Base-by-base conservation (phyloP, 805 yeast species). In the Lipomyces kockii region DNA sequence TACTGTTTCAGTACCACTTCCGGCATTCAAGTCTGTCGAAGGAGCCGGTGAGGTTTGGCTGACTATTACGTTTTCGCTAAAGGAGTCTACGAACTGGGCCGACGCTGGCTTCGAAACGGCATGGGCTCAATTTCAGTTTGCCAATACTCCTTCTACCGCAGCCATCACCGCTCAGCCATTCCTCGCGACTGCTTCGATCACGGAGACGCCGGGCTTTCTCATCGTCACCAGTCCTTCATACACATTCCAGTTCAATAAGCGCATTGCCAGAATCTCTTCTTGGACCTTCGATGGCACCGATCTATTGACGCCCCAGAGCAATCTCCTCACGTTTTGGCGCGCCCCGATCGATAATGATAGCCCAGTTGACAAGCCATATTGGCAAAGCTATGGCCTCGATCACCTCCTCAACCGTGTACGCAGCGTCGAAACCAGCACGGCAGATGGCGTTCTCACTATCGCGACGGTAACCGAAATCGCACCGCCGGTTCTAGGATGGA, bases 261-360 rank as follows among this genome's bases (percentile, higher is more conserved):
- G 25, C 25, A 29, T 8, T 22, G 60, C 54, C 20, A 39, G 39
- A 22, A 58, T 67, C 53, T 14, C 60, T 2, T 27, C 17, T 12
- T 67, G 71, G 71, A 49, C 56, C 12, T 64, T 63, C 22, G 32
- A 57, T 34, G 65, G 61, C n/a, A 35, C 14, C 14, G 49, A 46
- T 29, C 29, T 67, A 14, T 61, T 68, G n/a, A 61, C 64, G 14
- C 39, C 51, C 9, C 61, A 54, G 39, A 59, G 57, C 57, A 65
- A 65, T 27, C 22, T 25, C 14, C 63, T 68, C 34, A 63, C 67
- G 27, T 78, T 78, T 64, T 78, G 78, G 78, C 70, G 81, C 64
- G 72, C 77, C 2, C 78, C 79, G 9, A 74, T 75, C 43, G 74
- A 72, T 58, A 79, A 79, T 64, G 80, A 79, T 63, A 69, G 63